Evolutionary conservation across 2,329 filamentous ascomycete species (phyloP).

Genomic region (Nigrospora oryzae): DNA sequence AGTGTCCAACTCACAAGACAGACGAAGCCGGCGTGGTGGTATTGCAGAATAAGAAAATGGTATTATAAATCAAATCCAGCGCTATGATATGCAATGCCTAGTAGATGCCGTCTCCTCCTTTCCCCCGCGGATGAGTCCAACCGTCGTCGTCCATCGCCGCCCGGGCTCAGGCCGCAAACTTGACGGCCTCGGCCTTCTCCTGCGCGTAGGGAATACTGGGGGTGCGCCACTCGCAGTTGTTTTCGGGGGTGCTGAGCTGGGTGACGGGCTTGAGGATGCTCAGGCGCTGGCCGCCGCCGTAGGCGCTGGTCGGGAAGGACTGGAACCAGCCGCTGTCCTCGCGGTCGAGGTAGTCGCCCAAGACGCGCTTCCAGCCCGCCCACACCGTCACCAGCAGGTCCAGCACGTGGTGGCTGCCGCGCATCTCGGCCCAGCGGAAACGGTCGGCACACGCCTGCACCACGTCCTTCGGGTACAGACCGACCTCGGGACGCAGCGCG

Average conservation of each 20-base stretch:
- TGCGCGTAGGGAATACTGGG: conserved; percentile 14
- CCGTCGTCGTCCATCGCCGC: no score
- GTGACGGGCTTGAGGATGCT: conserved; percentile 16
- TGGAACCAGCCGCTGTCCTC: conserved; percentile 14
- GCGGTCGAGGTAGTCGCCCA: conserved; percentile 8
- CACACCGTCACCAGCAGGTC: conserved; percentile 14
- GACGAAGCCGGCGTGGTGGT: no score
- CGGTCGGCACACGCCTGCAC: conserved; percentile 13
- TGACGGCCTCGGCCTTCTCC: conserved; percentile 4
- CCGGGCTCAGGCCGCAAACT: not conserved
- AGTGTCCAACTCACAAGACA: no score
- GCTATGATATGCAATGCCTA: not conserved
- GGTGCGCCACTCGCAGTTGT: conserved; percentile 10
- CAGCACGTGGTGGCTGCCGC: conserved; percentile 15
- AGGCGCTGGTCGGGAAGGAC: conserved; percentile 13
- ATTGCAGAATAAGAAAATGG: no score
- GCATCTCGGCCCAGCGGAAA: conserved; percentile 16
- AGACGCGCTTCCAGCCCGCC: conserved; percentile 13
- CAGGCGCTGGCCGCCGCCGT: conserved; percentile 10
- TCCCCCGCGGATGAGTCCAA: not conserved
- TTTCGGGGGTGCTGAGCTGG: conserved; percentile 9
- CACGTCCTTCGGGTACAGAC: conserved; percentile 17
- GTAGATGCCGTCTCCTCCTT: not conserved
- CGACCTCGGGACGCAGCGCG: conserved; percentile 18
- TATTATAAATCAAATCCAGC: not conserved